Evolutionary conservation across 2,329 filamentous ascomycete genomes (phyloP).

Genomic region (Corinectria fuckeliana): DNA sequence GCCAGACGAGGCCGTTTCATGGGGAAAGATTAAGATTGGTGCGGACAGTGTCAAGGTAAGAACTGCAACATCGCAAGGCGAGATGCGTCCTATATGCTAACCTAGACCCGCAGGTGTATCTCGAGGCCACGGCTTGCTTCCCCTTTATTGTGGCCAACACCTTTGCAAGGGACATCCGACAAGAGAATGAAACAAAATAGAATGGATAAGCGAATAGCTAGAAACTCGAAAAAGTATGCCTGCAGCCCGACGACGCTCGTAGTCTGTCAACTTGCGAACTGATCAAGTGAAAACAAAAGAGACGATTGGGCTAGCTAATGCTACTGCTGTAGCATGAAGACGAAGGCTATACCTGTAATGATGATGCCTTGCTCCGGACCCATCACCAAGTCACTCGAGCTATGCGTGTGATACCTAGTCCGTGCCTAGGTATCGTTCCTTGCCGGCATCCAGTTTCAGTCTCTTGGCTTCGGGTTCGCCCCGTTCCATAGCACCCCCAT

Average conservation of each 20-base stretch:
- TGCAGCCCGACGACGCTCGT: neutral
- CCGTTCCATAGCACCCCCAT: neutral
- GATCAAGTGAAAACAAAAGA: neutral
- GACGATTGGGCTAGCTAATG: neutral
- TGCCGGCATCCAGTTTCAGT: neutral
- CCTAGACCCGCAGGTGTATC: conserved; percentile 57
- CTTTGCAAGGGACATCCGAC: conserved; percentile 61
- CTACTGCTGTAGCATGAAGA: neutral
- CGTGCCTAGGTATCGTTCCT: neutral
- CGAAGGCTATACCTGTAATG: neutral
- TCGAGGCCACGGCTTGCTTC: conserved; percentile 70
- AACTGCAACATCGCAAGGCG: neutral
- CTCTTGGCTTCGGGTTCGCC: neutral
- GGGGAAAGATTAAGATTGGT: conserved; percentile 95
- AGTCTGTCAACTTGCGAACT: neutral
- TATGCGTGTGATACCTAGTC: neutral
- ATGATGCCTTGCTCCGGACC: neutral
- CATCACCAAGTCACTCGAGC: neutral
- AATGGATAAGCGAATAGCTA: neutral
- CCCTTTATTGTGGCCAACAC: conserved; percentile 72
- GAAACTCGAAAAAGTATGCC: neutral
- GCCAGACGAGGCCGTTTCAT: conserved; percentile 95
- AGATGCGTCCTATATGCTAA: conserved; percentile 1
- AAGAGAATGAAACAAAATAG: conserved; percentile 17
- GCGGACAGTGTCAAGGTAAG: conserved; percentile 88